Evolutionary conservation across 495 filamentous ascomycete species (phyloP).

Genomic region (Neurospora sublineolata): DNA sequence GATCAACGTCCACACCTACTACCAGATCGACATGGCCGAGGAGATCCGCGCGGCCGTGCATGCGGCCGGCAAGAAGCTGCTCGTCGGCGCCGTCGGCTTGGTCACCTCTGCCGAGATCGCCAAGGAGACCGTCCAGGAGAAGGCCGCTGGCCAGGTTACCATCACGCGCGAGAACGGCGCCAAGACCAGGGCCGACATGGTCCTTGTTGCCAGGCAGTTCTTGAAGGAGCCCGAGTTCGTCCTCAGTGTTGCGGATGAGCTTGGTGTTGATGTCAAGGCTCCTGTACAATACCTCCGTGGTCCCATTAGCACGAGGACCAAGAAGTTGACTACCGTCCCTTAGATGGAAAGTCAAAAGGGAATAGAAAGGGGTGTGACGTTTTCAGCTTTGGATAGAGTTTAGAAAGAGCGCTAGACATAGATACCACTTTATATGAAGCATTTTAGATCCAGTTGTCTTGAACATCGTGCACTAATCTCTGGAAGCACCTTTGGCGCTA

Average conservation of each 20-base stretch:
- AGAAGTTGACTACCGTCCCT: constrained; percentile 3
- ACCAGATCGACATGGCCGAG: constrained; percentile 54
- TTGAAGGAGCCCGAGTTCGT: constrained; percentile 60
- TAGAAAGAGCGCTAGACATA: not conserved
- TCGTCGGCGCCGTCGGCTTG: constrained; percentile 63
- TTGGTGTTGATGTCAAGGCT: constrained; percentile 46
- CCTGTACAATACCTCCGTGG: constrained; percentile 41
- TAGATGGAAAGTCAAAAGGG: not conserved
- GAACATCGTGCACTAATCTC: not conserved
- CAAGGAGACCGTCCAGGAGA: constrained; percentile 20
- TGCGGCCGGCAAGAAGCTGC: constrained; percentile 41
- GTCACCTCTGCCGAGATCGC: constrained; percentile 54
- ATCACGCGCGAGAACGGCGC: constrained; percentile 34
- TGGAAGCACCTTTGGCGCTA: not conserved
- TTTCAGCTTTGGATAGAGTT: not conserved
- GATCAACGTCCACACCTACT: constrained; percentile 43
- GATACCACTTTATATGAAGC: not conserved
- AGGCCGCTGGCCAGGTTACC: constrained; percentile 16
- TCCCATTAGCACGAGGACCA: constrained; percentile 12
- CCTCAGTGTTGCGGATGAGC: constrained; percentile 43
- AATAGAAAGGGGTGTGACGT: not conserved
- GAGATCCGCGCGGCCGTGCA: constrained; percentile 46
- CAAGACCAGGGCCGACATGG: constrained; percentile 46
- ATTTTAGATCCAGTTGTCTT: not conserved
- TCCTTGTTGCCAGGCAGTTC: constrained; percentile 54